phyloP scores from a whole-genome alignment of 2,329 filamentous ascomycete genomes.

The Falciphora oryzae region DNA sequence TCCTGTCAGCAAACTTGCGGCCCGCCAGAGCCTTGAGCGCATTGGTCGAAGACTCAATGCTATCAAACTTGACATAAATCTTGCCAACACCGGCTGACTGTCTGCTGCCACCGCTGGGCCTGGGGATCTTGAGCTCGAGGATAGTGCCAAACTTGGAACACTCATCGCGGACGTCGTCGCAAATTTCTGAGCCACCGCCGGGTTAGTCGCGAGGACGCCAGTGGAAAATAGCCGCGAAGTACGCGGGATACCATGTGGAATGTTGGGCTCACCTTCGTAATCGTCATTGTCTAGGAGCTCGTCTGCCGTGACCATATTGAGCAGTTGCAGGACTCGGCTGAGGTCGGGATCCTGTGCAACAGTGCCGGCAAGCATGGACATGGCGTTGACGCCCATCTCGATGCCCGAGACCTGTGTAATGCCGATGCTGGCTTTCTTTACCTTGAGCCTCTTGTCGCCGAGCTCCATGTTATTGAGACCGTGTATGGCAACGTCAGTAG shows the following conservation, averaged over 20 bases:
- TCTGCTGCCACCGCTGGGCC: slow-evolving; percentile 75
- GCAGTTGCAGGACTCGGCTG: slow-evolving; percentile 79
- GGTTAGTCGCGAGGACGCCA: slow-evolving; percentile 27
- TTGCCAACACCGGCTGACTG: slow-evolving; percentile 90
- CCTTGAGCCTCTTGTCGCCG: slow-evolving; percentile 78
- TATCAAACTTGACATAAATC: slow-evolving; percentile 94
- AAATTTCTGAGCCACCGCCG: slow-evolving; percentile 64
- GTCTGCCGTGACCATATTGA: slow-evolving; percentile 98
- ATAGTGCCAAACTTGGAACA: slow-evolving; percentile 86
- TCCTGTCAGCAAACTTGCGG: slow-evolving; percentile 92
- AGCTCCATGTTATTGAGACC: slow-evolving; percentile 91
- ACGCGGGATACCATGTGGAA: neutral
- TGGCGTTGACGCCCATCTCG: slow-evolving; percentile 94
- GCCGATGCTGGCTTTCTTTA: slow-evolving; percentile 84
- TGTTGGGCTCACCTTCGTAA: slow-evolving; percentile 67
- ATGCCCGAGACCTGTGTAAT: slow-evolving; percentile 87
- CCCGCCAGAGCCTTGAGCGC: slow-evolving; percentile 88
- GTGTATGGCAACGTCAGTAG: slow-evolving; percentile 81
- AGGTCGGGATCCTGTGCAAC: slow-evolving; percentile 72
- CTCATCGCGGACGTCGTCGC: slow-evolving; percentile 89
- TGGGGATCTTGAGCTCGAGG: slow-evolving; percentile 84
- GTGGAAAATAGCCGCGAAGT: too few relatives aligned
- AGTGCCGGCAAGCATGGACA: slow-evolving; percentile 94
- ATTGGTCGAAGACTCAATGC: slow-evolving; percentile 69
- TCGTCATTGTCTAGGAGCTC: slow-evolving; percentile 92